Base-by-base conservation (phyloP, 805 yeast genomes). In the Candida peoriensis region DNA sequence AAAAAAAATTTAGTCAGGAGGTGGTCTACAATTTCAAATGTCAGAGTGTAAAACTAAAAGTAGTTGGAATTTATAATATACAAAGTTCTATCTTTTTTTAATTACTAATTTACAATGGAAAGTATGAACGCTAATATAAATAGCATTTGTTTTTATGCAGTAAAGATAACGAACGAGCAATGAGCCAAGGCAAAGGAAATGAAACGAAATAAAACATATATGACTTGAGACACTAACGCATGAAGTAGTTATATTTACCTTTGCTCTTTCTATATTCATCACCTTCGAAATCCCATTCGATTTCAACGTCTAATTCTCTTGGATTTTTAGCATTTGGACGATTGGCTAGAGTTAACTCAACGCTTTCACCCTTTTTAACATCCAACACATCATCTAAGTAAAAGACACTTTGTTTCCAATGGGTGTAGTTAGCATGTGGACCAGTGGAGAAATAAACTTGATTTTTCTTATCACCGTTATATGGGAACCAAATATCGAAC, bases 331-430 rank as follows among this genome's bases (percentile, higher is more conserved):
- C 60, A 59, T 84, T 88, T 38, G 97, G 97, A 53, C 78, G 70
- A 43, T 85, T 79, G 9, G 81, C 74, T 39, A 93, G 64, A 20
- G 66, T 64, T 30, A 97, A 93, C 39, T 72, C 71, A 46, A 94
- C 68, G 26, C 58, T 54, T 52, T 93, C 98, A 38, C 90, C 96
- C 47, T 69, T 67, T 54, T 80, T 79, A 43, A 83, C 64, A 52
- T 78, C 84, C 45, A 90, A 62, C 20, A 85, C 95, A 51, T 86
- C 84, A 48, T 74, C 78, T 54, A 90, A 70, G 61, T 93, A 94
- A 64, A 94, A 88, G 2, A 93, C 94, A 14, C 96, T 84, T 66
- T 93, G 98, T 61, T 93, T 94, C 99, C 99, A 93, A 66, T 93
- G 99, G 12, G 98, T 93, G 70, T 89, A 88, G 48, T 78, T 76